phyloP scores from a whole-genome alignment of 176 grass and related monocot species.

The Triticum dicoccoides region DNA sequence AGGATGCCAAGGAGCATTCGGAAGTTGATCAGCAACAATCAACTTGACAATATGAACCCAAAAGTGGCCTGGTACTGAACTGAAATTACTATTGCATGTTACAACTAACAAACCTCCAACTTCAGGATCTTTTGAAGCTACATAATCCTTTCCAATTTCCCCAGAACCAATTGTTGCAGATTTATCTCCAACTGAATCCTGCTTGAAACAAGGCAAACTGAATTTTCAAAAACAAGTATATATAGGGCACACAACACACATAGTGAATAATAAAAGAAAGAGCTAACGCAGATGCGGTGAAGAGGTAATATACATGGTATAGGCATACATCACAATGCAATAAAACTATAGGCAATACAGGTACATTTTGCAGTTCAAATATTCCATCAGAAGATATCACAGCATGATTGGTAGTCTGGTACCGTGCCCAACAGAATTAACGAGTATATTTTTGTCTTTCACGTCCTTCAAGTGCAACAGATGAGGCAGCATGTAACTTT shows the following conservation, averaged over 20 bases:
- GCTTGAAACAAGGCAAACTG: neutral
- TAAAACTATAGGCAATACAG: neutral
- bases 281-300: neutral
- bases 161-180: slow-evolving; percentile 14
- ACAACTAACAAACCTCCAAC: slow-evolving; percentile 38
- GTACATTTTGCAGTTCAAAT: neutral
- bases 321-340: neutral
- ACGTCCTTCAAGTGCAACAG: neutral
- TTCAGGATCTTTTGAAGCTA: slow-evolving; percentile 41
- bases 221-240: neutral
- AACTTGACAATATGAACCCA: slow-evolving; percentile 3
- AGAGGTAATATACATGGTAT: neutral
- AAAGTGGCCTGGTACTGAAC: neutral
- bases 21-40: slow-evolving; percentile 5
- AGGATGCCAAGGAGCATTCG: slow-evolving; percentile 37
- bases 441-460: neutral
- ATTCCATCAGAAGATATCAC: neutral
- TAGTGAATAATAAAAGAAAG: slow-evolving; percentile 1
- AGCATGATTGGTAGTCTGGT: neutral
- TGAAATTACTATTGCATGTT: slow-evolving; percentile 17
- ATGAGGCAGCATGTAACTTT: neutral
- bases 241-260: slow-evolving; percentile 1
- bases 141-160: slow-evolving; percentile 31
- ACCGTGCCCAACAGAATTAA: neutral
- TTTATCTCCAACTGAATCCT: slow-evolving; percentile 31